These are phyloP conservation scores for Ascochyta clinopodiicola DNA, from an alignment of 2,329 filamentous ascomycete genomes.

Conservation along the genomic window DNA sequence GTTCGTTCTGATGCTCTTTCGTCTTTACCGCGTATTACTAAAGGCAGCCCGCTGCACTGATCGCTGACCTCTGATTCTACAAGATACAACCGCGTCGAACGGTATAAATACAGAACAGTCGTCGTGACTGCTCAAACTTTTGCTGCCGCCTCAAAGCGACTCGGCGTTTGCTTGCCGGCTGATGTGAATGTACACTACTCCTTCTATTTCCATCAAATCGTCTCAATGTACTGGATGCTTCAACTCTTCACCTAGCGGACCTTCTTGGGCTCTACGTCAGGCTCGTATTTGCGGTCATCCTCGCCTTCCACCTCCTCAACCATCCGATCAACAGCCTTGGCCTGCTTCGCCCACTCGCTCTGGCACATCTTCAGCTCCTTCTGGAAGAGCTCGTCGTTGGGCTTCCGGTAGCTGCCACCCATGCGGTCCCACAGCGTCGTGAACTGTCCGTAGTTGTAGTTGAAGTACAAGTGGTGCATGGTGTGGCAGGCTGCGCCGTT, in stretches of 20 bases:
- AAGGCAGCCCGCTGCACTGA: neutral
- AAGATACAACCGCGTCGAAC: neutral
- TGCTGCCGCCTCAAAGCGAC: neutral
- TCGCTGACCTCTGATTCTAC: neutral
- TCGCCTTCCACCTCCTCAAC: slow-evolving; percentile 74
- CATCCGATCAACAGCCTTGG: slow-evolving; percentile 75
- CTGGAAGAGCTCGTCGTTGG: slow-evolving; percentile 83
- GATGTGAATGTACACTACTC: neutral
- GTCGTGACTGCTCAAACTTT: neutral
- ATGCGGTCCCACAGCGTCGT: slow-evolving; percentile 91
- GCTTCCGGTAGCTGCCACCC: slow-evolving; percentile 84
- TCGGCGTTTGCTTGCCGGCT: neutral
- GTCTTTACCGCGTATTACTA: neutral
- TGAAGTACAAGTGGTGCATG: slow-evolving; percentile 78
- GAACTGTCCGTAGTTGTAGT: slow-evolving; percentile 90
- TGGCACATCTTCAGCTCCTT: slow-evolving; percentile 85
- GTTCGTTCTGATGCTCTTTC: too few relatives aligned
- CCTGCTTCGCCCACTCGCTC: slow-evolving; percentile 79
- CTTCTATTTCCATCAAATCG: neutral
- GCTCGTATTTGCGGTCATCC: slow-evolving; percentile 55
- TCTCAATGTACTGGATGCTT: neutral
- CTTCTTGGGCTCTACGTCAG: slow-evolving; percentile 50
- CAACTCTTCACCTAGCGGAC: slow-evolving; percentile 28
- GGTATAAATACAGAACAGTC: neutral
- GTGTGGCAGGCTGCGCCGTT: slow-evolving; percentile 96